Evolutionary conservation across 2,329 filamentous ascomycete species (phyloP), one percentile per base, ranked within the genome.

Genomic region (Canariomyces notabilis): DNA sequence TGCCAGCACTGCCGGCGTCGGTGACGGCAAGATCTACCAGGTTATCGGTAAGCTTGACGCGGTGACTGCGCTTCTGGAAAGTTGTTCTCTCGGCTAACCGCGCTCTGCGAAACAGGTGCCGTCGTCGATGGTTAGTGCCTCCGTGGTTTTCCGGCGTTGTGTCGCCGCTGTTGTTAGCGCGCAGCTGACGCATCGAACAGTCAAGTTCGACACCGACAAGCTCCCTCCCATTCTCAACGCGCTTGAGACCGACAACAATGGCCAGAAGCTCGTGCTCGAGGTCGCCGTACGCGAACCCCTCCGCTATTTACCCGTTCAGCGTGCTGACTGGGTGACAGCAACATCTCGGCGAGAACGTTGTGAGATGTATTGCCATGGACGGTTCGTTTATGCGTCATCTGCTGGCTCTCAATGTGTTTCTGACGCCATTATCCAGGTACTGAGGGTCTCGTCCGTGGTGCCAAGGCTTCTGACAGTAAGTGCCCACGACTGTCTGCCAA

Each of bases 311-410:
- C 38, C 21, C 22, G 2, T 14, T 21, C 38, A 40, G 50, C 9
- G 37, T 42, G 52, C 64, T 77, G 59, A 79, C 68, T 55, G 37
- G 21, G 32, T 53, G 42, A 60, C 64, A 96, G 89, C 93, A 98
- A 96, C 93, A 97, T 83, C 77, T 98, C 74, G 93, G 93, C 78
- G 88, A 98, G 80, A 95, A 89, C 80, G 88, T 96, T 69, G 93
- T 98, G 72, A 85, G 93, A 74, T 95, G 89, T 75, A 98, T 98
- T 95, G 93, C 93, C 76, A 98, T 98, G 93, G 93, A 98, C 76
- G 93, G 91, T 94, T 45, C 39, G 51, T 52, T 29, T 29, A 35
- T 26, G 14, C 22, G 46, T 36, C 29, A 37, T 57, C 19, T 58
- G n/a, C 26, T n/a, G 15, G 21, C n/a, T 42, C 19, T 43, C 16